These are phyloP conservation scores for Agaricus bisporus DNA, from an alignment of 768 basidiomycete genomes.

Conservation along the genomic window DNA sequence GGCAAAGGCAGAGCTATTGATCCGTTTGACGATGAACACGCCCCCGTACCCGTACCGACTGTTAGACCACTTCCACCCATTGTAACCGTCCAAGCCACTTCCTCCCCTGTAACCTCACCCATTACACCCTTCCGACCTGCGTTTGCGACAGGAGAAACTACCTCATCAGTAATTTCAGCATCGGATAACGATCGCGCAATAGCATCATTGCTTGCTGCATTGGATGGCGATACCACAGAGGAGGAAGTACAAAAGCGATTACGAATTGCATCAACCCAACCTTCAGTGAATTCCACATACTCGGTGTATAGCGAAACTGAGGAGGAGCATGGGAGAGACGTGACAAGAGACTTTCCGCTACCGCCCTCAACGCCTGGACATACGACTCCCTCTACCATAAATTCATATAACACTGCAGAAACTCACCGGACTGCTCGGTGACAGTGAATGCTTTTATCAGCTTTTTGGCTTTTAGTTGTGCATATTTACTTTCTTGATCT, in stretches of 20 bases:
- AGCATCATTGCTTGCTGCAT: slow-evolving; percentile 62
- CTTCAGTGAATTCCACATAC: slow-evolving; percentile 33
- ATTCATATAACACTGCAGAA: slow-evolving; percentile 5
- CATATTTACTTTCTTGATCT: not conserved
- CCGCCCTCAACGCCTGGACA: slow-evolving; percentile 24
- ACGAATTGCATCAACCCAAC: slow-evolving; percentile 54
- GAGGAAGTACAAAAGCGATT: slow-evolving; percentile 43
- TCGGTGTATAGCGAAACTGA: slow-evolving; percentile 28
- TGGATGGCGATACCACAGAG: slow-evolving; percentile 35
- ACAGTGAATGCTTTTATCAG: not conserved
- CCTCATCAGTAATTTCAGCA: slow-evolving; percentile 30
- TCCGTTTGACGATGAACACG: slow-evolving; percentile 36
- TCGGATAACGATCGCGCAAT: slow-evolving; percentile 49
- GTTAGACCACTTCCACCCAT: not conserved
- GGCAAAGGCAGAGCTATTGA: slow-evolving; percentile 19
- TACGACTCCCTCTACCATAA: slow-evolving; percentile 1
- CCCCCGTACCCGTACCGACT: not conserved
- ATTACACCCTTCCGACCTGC: slow-evolving; percentile 17
- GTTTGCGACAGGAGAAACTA: slow-evolving; percentile 25
- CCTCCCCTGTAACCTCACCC: not conserved
- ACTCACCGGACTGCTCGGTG: not conserved
- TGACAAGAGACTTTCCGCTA: slow-evolving; percentile 32
- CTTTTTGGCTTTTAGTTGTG: not conserved
- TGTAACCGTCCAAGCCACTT: not conserved
- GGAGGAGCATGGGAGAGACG: slow-evolving; percentile 21